phyloP scores from a whole-genome alignment of 225 moss, liverwort and hornwort genomes.

The Polytrichum commune region DNA sequence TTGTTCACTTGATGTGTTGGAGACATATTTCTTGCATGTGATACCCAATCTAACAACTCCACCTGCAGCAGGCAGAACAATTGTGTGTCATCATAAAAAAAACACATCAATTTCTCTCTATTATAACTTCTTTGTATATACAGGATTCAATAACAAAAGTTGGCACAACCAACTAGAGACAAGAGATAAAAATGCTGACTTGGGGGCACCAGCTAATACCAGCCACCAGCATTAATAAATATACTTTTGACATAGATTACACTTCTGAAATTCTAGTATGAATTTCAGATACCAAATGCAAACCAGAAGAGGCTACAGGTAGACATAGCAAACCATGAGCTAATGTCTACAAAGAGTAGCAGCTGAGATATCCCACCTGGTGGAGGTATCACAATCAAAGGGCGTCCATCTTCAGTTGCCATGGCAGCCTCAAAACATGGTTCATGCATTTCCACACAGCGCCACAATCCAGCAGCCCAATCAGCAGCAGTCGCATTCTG shows the following conservation, averaged over 20 bases:
- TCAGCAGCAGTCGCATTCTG: conserved; percentile 68
- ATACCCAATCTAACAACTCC: conserved; percentile 85
- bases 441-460: conserved; percentile 94
- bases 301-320: no score
- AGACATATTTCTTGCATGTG: conserved; percentile 79
- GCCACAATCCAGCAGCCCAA: conserved; percentile 98
- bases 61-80: conserved; percentile 60
- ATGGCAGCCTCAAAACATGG: conserved; percentile 90
- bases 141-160: no score
- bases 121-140: neutral
- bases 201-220: no score
- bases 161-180: no score
- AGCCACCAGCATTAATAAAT: no score
- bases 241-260: no score
- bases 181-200: no score
- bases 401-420: conserved; percentile 81
- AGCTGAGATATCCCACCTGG: conserved; percentile 48
- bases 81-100: neutral
- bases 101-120: neutral
- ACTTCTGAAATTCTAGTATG: no score
- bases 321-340: no score
- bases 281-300: no score
- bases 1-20: conserved; percentile 94
- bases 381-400: conserved; percentile 78
- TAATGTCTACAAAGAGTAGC: no score